phyloP scores from a whole-genome alignment of 2,329 filamentous ascomycete genomes.

The Ascochyta fabae region DNA sequence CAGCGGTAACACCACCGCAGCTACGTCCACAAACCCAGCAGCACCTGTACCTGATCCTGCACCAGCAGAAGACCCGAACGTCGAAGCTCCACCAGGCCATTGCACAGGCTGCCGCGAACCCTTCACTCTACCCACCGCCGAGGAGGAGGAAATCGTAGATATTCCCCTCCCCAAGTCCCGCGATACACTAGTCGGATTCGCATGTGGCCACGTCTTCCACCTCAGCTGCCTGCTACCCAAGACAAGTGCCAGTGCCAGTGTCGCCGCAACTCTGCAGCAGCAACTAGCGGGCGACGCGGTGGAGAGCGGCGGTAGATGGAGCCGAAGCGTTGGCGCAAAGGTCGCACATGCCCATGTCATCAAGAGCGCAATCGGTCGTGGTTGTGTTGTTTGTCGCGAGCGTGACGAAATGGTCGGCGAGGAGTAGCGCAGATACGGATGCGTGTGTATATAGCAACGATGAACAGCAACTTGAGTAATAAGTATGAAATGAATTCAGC shows the following conservation, averaged over 20 bases:
- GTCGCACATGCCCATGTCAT: conserved; percentile 74
- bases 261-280: conserved; percentile 54
- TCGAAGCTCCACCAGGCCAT: conserved; percentile 43
- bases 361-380: conserved; percentile 73
- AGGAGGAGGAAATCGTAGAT: conserved; percentile 37
- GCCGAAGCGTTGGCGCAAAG: conserved; percentile 70
- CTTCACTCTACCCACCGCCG: conserved; percentile 40
- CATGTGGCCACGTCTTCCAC: conserved; percentile 83
- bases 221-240: conserved; percentile 69
- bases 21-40: conserved; percentile 26
- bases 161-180: conserved; percentile 37
- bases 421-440: background rate
- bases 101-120: conserved; percentile 43
- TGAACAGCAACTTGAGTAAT: background rate
- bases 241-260: conserved; percentile 50
- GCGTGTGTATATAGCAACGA: background rate
- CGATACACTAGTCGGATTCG: conserved; percentile 79
- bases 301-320: conserved; percentile 54
- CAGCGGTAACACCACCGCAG: conserved; percentile 31
- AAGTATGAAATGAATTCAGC: background rate
- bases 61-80: conserved; percentile 23
- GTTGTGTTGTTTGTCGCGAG: conserved; percentile 46
- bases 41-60: conserved; percentile 34
- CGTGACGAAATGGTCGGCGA: conserved; percentile 25
- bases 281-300: conserved; percentile 49